Evolutionary conservation across 169 alveolate species (phyloP), one percentile per base, ranked within the genome.

Genomic region (Plasmodium blacklocki): DNA sequence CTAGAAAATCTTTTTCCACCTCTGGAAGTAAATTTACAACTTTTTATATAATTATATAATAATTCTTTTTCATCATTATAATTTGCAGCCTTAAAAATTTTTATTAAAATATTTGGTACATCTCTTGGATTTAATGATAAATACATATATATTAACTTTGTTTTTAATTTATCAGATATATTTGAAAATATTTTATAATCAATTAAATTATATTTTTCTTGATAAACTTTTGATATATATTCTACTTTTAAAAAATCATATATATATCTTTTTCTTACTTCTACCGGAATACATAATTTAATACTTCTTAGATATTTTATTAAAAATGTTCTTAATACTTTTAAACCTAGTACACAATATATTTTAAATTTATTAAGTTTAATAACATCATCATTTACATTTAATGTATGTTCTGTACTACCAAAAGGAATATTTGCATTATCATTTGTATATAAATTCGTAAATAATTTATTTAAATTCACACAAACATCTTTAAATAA

Each of bases 11-110:
- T 54, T 86, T 89, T 89, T 4, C 95, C 94, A 15, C 95, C 96
- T 73, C 95, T 68, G 2, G 96, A 94, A 14, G 93, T 87, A 64
- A 94, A 94, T 58, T 23, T 80, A 4, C 80, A 83, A 6, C 75
- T 74, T n/a, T 80, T 70, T 49, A 90, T 80, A 68, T 91, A 94
- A 29, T 66, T 76, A 56, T 73, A 68, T 39, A 94, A 60, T 45
- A 94, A 80, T 47, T 94, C 95, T 43, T 93, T 67, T 59, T 94
- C 96, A 58, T 89, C 74, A 63, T 86, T 76, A 64, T 94, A 94
- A 18, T 95, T 94, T 23, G 96, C 96, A 9, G 73, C 64, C 29
- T 45, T 60, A 52, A 87, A 93, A 15, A 94, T 75, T 62, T 92
- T 92, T 43, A 93, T 92, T 50, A 94, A 80, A 11, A 94, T 73